A percentile compares a stretch with the other conserved stretches of the same genome.
Evolutionary conservation across 1,284 basidiomycete species (phyloP).

Genomic region (Apiotrichum laibachii): DNA sequence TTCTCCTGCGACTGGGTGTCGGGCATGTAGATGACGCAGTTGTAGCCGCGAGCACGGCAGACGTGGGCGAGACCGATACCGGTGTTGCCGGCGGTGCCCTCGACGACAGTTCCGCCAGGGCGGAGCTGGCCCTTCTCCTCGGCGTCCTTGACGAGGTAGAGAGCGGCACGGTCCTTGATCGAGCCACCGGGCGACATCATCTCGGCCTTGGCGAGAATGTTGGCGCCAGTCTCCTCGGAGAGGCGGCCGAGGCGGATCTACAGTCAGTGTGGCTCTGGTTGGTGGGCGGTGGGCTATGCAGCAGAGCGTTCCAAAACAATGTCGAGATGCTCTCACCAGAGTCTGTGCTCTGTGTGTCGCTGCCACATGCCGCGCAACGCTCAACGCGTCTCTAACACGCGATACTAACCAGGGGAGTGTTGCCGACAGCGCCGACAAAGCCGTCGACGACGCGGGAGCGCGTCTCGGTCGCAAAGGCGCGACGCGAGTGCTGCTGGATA

Average conservation of each 20-base stretch:
- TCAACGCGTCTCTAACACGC: no score
- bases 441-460: slow-evolving; percentile 62
- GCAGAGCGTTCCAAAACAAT: no score
- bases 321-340: no score
- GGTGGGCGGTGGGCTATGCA: neutral
- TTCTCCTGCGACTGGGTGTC: slow-evolving; percentile 96
- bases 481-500: slow-evolving; percentile 22
- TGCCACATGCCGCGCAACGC: no score
- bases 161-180: slow-evolving; percentile 95
- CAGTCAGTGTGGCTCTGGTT: neutral
- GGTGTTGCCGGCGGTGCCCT: slow-evolving; percentile 99
- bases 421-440: slow-evolving; percentile 85
- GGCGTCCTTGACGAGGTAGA: slow-evolving; percentile 84
- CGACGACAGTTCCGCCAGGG: slow-evolving; percentile 91
- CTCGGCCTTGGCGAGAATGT: slow-evolving; percentile 92
- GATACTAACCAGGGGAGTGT: slow-evolving; percentile 81
- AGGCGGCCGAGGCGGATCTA: slow-evolving; percentile 80
- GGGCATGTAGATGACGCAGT: slow-evolving; percentile 99
- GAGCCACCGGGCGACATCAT: slow-evolving; percentile 99
- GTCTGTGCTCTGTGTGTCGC: no score
- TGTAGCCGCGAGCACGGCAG: slow-evolving; percentile 88
- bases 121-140: slow-evolving; percentile 74
- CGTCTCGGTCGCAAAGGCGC: slow-evolving; percentile 39
- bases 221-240: slow-evolving; percentile 84
- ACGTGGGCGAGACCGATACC: slow-evolving; percentile 93